Percentiles rank a stretch among this genome's conserved stretches.
Evolutionary conservation across 1,284 basidiomycete genomes (phyloP).

Genomic region (Stygiomarasmius scandens): DNA sequence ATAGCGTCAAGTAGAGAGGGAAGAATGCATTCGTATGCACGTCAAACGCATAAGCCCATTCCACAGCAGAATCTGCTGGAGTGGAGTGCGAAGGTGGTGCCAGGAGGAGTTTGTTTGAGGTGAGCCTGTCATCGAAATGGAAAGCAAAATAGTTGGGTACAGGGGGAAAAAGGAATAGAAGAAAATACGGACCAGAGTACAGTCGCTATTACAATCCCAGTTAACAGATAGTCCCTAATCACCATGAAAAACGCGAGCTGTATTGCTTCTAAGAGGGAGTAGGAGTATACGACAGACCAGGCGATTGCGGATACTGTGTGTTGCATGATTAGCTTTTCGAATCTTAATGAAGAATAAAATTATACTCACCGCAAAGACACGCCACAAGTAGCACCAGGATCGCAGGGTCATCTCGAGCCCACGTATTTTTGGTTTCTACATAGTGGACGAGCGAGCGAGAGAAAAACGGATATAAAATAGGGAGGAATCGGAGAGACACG

Average conservation of each 20-base stretch:
- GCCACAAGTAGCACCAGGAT: conserved; percentile 84
- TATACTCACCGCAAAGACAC: conserved; percentile 67
- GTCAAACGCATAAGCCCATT: conserved; percentile 94
- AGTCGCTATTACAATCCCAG: conserved; percentile 75
- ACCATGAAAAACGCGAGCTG: conserved; percentile 80
- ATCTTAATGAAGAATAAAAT: background rate
- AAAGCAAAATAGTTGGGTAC: no score
- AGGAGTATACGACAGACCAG: conserved; percentile 86
- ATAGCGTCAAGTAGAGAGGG: conserved; percentile 86
- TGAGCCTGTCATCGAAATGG: conserved; percentile 49
- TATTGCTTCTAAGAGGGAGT: conserved; percentile 57
- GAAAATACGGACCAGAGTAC: conserved; percentile 68
- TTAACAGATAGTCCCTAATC: conserved; percentile 82
- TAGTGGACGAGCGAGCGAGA: background rate
- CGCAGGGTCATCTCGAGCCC: conserved; percentile 95
- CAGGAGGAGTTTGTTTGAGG: conserved; percentile 71
- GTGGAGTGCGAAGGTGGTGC: conserved; percentile 76
- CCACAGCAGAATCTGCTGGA: conserved; percentile 73
- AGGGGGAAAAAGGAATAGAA: background rate
- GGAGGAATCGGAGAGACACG: no score
- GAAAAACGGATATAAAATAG: no score
- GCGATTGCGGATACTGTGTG: conserved; percentile 70
- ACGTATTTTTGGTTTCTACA: conserved; percentile 95
- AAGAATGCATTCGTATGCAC: conserved; percentile 96
- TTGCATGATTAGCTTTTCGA: conserved; percentile 1